A percentile compares a stretch with the other conserved stretches of the same genome.
Evolutionary conservation across 495 filamentous ascomycete species (phyloP).

Genomic region (Xylaria castorea): DNA sequence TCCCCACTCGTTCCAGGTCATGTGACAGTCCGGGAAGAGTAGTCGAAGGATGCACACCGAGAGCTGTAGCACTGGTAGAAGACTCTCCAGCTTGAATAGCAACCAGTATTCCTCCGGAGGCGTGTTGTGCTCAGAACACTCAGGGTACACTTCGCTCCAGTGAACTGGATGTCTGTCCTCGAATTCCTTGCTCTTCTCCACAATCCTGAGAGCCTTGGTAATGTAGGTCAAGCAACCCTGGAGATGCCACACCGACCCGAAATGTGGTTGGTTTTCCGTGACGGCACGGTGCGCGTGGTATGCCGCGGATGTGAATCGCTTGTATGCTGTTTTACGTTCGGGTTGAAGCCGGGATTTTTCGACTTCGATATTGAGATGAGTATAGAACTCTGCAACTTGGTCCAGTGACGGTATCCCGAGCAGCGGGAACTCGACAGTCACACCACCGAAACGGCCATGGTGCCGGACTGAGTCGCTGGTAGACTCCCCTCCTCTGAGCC

Average conservation of each 20-base stretch:
- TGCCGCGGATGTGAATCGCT: slow-evolving; percentile 26
- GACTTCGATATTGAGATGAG: slow-evolving; percentile 24
- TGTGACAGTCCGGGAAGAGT: slow-evolving; percentile 23
- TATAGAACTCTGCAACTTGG: slow-evolving; percentile 30
- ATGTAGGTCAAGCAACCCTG: slow-evolving; percentile 23
- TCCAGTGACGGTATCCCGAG: slow-evolving; percentile 20
- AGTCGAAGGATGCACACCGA: slow-evolving; percentile 33
- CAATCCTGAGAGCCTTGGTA: slow-evolving; percentile 26
- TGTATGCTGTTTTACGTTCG: slow-evolving; percentile 29
- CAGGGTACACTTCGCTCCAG: slow-evolving; percentile 36
- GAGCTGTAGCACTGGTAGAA: slow-evolving; percentile 33
- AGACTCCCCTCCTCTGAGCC: slow-evolving; percentile 24
- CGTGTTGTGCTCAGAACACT: not conserved
- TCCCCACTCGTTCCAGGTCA: slow-evolving; percentile 35
- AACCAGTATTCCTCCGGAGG: slow-evolving; percentile 33
- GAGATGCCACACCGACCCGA: slow-evolving; percentile 27
- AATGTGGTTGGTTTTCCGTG: slow-evolving; percentile 12
- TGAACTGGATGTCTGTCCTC: slow-evolving; percentile 34
- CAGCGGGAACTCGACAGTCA: slow-evolving; percentile 26
- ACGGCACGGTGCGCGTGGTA: slow-evolving; percentile 29
- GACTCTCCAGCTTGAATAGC: slow-evolving; percentile 36
- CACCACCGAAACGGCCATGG: slow-evolving; percentile 20
- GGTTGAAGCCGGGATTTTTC: slow-evolving; percentile 28
- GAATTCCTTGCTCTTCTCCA: slow-evolving; percentile 28
- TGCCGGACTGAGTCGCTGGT: not conserved